Evolutionary conservation across 163 green algal species (phyloP), one percentile per base, ranked within the genome.

Genomic region (Prototheca cutis): DNA sequence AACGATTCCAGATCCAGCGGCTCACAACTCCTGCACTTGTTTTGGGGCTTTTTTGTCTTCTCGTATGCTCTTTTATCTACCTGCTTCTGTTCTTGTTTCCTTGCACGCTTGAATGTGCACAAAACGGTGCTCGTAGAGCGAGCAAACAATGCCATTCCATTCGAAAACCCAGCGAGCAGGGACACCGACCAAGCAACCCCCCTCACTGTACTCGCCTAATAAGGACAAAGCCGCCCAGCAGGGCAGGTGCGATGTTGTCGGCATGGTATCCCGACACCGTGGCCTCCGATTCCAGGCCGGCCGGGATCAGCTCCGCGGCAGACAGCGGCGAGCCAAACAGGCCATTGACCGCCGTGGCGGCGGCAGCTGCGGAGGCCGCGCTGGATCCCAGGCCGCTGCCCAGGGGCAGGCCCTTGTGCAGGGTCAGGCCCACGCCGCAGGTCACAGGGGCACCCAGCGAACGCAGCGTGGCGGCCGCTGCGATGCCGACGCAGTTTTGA

Each of bases 191-290:
- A 19, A 52, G 36, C 30, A 23, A 1, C 36, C 55, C 7, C 23
- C 45, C 23, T 2, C 45, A 39, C 17, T 27, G 24, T 24, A 7
- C 55, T 32, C 59, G 87, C 80, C 80, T 72, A 51, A 98, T 80
- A 18, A 98, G 80, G 13, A 97, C 75, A 68, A 98, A 98, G 21
- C 92, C 91, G 5, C 91, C 91, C 39, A 98, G 65, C 19, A 98
- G 57, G 0, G 92, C 83, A 23, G 91, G 91, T 0, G 81, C 91
- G 39, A 98, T 84, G 74, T 98, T 98, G 74, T 98, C 91, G 1
- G 91, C 91, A 65, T 98, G 91, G 72, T 96, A 98, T 15, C 91
- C 91, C 56, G 80, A 92, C 28, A 98, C 92, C 3, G 78, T 70
- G 6, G 83, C 86, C 66, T 97, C 91, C 28, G 74, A 81, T 18